Conservation (phyloP, 148 eudicot genomes). For the Rheum nobile region DNA sequence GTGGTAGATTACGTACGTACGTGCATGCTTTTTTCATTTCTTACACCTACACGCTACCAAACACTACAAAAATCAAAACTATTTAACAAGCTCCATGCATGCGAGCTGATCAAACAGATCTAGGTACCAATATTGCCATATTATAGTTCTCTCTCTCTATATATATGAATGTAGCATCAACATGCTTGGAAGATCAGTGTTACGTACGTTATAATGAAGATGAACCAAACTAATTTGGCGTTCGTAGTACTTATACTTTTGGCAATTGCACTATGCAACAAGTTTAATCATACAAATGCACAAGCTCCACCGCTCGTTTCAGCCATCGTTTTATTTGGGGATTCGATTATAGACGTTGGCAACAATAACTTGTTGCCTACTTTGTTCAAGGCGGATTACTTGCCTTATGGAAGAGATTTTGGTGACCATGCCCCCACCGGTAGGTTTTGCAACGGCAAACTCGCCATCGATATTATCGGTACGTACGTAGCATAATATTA, state of each 20-base stretch:
- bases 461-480: conserved; percentile 95
- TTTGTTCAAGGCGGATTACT: conserved; percentile 71
- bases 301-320: conserved; percentile 48
- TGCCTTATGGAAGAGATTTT: conserved; percentile 88
- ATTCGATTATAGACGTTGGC: conserved; percentile 76
- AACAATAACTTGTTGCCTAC: conserved; percentile 74
- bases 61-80: neutral
- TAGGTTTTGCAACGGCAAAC: conserved; percentile 91
- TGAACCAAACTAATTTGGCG: neutral
- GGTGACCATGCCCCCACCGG: conserved; percentile 57
- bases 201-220: neutral
- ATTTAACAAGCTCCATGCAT: neutral
- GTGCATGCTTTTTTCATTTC: neutral
- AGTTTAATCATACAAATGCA: neutral
- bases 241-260: neutral
- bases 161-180: neutral
- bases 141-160: neutral
- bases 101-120: neutral
- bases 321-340: conserved; percentile 76
- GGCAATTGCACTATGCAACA: neutral
- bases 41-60: neutral
- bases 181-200: neutral
- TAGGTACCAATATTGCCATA: neutral
- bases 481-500: neutral
- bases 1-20: neutral